Percentiles rank a stretch among this genome's conserved stretches.
Conservation (phyloP, 768 basidiomycete genomes). For the Termitomyces bulborhizus region DNA sequence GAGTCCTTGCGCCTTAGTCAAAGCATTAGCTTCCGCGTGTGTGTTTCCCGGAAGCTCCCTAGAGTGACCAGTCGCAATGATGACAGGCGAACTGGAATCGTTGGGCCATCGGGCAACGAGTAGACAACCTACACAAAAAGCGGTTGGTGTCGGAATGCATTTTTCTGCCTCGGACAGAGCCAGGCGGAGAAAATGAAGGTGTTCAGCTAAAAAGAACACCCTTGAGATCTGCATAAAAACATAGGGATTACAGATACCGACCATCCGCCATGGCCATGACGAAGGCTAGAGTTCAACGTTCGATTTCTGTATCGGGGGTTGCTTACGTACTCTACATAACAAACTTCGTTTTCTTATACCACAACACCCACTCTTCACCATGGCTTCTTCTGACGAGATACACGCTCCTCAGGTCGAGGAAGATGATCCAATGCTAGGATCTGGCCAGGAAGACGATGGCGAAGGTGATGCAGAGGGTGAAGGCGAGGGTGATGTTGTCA, state of each 20-base stretch:
- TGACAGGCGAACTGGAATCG: constrained; percentile 31
- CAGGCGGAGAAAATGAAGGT: constrained; percentile 43
- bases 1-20: constrained; percentile 59
- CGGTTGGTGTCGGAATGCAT: constrained; percentile 63
- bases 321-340: constrained; percentile 19
- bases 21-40: constrained; percentile 93
- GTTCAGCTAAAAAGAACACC: constrained; percentile 12
- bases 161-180: constrained; percentile 70
- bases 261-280: constrained; percentile 5
- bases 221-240: neutral
- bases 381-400: constrained; percentile 48
- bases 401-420: constrained; percentile 18
- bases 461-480: constrained; percentile 36
- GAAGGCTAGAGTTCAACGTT: neutral
- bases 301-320: neutral
- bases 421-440: constrained; percentile 56
- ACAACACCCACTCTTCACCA: constrained; percentile 26
- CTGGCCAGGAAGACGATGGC: constrained; percentile 46
- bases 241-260: neutral
- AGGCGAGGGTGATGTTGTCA: constrained; percentile 48
- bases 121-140: constrained; percentile 91
- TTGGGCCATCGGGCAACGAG: constrained; percentile 46
- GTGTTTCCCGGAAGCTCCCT: constrained; percentile 92
- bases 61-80: constrained; percentile 80
- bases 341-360: neutral